Evolutionary conservation across 805 yeast genomes (phyloP), one percentile per base, ranked within the genome.

Genomic region (Saturnispora kantuleensis): DNA sequence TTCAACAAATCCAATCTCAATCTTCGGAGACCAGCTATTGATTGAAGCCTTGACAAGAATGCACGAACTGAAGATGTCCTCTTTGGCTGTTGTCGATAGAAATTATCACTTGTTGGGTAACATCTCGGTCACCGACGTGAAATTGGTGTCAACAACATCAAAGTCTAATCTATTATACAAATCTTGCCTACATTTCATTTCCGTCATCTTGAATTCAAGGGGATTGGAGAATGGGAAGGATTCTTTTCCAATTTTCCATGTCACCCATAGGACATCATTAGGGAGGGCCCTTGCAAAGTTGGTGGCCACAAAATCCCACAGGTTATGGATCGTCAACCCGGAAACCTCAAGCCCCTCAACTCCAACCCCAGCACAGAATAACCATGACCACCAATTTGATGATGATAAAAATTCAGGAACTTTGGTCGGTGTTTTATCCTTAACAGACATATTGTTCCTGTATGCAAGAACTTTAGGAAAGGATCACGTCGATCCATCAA

Each of bases 191-290:
- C 93, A 84, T 64, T 90, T 90, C 60, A 78, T 90, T 47, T 79
- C 94, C 11, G 82, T 88, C 50, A 88, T 89, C 49, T 73, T 93
- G 51, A 81, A 84, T 51, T 81, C 81, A 45, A 80, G 96, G 58
- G 98, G 98, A 16, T 71, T 90, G 30, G 94, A 83, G 56, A 89
- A 88, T 58, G 96, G 96, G 42, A 88, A 89, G 63, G 98, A 90
- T 67, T 87, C 94, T 35, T 90, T 83, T 71, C 98, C 98, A 13
- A 90, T 93, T 35, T 90, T 90, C 73, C 95, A 90, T 61, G 96
- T 90, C 21, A 81, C 85, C 50, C 76, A 78, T 49, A 73, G 74
- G 35, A 78, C 94, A 9, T 80, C 93, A 0, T 70, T 93, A 41
- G 95, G 87, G 31, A 76, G 96, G 61, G 87, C 94, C 8, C 74